Evolutionary conservation across 1,139 yeast genomes (phyloP).

Genomic region (Geotrichum fermentans): DNA sequence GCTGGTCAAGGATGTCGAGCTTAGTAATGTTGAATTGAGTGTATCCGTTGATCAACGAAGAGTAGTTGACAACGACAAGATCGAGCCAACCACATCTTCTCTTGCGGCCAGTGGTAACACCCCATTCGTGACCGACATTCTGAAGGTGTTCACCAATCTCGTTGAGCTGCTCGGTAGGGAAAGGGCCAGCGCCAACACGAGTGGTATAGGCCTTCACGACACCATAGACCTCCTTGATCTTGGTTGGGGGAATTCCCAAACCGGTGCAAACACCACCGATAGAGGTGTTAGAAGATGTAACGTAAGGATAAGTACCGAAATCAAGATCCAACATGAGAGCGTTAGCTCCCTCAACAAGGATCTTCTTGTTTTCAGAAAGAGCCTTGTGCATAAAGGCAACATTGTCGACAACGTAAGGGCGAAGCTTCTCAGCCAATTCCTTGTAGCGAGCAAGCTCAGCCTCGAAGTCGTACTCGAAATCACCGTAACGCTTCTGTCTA

Average conservation of each 20-base stretch:
- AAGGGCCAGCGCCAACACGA: conserved; percentile 98
- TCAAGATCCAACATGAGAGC: conserved; percentile 97
- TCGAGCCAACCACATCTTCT: conserved; percentile 99
- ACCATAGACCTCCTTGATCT: conserved; percentile 78
- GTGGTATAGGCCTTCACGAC: conserved; percentile 98
- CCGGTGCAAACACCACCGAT: conserved; percentile 98
- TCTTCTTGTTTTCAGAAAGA: conserved; percentile 68
- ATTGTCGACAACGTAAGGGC: conserved; percentile 92
- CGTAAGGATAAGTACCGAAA: conserved; percentile 97
- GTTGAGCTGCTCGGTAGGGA: conserved; percentile 96
- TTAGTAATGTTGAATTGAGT: conserved; percentile 91
- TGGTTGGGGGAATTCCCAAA: conserved; percentile 85
- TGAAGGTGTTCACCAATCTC: conserved; percentile 83
- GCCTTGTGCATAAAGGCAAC: conserved; percentile 87
- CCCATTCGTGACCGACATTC: conserved; percentile 88
- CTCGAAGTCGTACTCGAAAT: conserved; percentile 80
- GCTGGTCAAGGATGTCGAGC: conserved; percentile 86
- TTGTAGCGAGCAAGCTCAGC: conserved; percentile 75
- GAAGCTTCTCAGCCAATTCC: conserved; percentile 63
- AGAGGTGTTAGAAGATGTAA: conserved; percentile 91
- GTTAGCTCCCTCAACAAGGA: conserved; percentile 95
- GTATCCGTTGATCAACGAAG: conserved; percentile 88
- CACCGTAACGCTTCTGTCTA: conserved; percentile 86
- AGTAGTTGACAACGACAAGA: conserved; percentile 87
- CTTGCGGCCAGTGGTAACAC: conserved; percentile 98